These are phyloP conservation scores for Russula earlei DNA, from an alignment of 768 basidiomycete species.

Conservation along the genomic window DNA sequence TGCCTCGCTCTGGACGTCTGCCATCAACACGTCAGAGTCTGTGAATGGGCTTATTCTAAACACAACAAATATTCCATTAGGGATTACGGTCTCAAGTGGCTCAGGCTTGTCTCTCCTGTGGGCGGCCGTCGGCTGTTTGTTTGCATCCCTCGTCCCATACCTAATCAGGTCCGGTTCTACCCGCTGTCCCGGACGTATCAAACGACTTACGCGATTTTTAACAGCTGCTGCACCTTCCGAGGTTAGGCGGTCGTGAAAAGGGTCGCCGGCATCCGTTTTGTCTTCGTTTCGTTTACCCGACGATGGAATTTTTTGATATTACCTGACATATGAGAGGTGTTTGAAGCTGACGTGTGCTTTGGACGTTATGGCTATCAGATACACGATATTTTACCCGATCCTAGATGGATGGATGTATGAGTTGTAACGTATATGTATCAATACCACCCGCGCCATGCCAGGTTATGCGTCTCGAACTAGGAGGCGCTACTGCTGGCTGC, in stretches of 20 bases:
- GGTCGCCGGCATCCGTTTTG: not conserved
- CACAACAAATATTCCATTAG: conserved; percentile 36
- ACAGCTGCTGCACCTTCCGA: conserved; percentile 76
- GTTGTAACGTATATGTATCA: conserved; percentile 11
- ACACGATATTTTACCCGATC: conserved; percentile 5
- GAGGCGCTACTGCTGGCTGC: not conserved
- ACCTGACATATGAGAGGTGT: conserved; percentile 1
- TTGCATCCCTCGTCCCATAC: conserved; percentile 62
- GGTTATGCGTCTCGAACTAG: not conserved
- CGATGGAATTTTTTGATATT: not conserved
- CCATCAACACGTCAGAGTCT: conserved; percentile 52
- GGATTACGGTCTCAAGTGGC: conserved; percentile 55
- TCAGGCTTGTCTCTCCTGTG: conserved; percentile 58
- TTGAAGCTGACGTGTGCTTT: not conserved
- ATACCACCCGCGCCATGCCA: not conserved
- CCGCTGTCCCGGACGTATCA: not conserved
- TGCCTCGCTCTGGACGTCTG: conserved; percentile 68
- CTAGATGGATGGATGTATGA: conserved; percentile 5
- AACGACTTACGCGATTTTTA: not conserved
- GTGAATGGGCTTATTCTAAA: conserved; percentile 46
- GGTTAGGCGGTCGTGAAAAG: conserved; percentile 31
- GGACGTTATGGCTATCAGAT: conserved; percentile 2
- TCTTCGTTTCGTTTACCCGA: not conserved
- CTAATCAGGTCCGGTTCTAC: conserved; percentile 52
- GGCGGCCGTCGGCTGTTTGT: conserved; percentile 63